Conservation (phyloP, 805 yeast species). For the Priceomyces melissophilus region DNA sequence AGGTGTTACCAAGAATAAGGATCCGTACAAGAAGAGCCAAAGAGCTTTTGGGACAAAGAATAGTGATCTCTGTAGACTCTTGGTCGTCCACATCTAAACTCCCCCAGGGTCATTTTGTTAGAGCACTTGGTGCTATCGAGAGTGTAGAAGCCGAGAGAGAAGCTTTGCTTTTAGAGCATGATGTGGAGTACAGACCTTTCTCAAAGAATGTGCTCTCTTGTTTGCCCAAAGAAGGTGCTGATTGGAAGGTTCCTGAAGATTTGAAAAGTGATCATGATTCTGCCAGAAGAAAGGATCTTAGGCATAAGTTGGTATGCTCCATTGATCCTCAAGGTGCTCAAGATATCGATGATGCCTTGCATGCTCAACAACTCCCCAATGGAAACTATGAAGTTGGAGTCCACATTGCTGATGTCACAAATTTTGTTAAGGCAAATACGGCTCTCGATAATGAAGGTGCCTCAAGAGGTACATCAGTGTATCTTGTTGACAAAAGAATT, state of each 20-base stretch:
- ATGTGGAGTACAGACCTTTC: constrained; percentile 94
- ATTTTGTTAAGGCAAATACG: constrained; percentile 90
- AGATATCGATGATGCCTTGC: constrained; percentile 95
- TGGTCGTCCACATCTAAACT: constrained; percentile 84
- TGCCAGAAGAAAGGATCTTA: constrained; percentile 72
- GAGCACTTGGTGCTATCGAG: constrained; percentile 86
- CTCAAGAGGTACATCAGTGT: constrained; percentile 94
- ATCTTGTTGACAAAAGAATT: constrained; percentile 94
- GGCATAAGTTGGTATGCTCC: constrained; percentile 88
- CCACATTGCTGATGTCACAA: constrained; percentile 98
- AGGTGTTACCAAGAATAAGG: constrained; percentile 78
- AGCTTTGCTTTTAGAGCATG: constrained; percentile 88
- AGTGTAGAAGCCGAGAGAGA: constrained; percentile 95
- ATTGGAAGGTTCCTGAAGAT: constrained; percentile 83
- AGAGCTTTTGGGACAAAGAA: constrained; percentile 82
- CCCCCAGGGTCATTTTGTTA: constrained; percentile 94
- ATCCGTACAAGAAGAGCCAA: constrained; percentile 84
- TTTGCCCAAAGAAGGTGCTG: constrained; percentile 88
- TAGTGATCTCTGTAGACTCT: constrained; percentile 86
- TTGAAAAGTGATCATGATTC: constrained; percentile 48
- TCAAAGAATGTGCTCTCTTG: constrained; percentile 89
- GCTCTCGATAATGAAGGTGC: constrained; percentile 96
- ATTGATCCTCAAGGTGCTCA: constrained; percentile 98
- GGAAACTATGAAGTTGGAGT: constrained; percentile 98
- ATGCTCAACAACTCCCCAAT: constrained; percentile 78